A percentile compares a stretch with the other conserved stretches of the same genome.
Conservation (phyloP, 805 yeast genomes). For the Saccharomycopsis sp. region DNA sequence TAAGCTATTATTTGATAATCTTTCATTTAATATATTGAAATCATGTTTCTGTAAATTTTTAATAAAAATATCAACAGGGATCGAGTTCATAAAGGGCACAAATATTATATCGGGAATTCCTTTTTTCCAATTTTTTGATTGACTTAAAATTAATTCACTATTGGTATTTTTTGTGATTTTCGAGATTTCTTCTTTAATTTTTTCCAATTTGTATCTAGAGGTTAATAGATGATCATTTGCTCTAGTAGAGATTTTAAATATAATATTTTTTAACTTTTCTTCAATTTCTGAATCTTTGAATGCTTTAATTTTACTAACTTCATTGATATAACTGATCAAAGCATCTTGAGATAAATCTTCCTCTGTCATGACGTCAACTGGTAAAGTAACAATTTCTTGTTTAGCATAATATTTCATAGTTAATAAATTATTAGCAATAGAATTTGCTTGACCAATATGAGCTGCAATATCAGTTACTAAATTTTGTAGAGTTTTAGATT, state of each 20-base stretch:
- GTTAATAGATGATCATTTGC: conserved; percentile 76
- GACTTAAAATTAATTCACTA: conserved; percentile 23
- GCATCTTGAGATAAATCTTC: conserved; percentile 54
- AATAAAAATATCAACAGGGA: conserved; percentile 57
- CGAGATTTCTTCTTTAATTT: conserved; percentile 29
- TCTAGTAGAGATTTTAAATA: conserved; percentile 58
- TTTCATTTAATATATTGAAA: conserved; percentile 42
- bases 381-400: conserved; percentile 40
- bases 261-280: conserved; percentile 42
- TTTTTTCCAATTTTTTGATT: conserved; percentile 30
- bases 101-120: conserved; percentile 53
- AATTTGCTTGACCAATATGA: conserved; percentile 75
- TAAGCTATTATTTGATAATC: conserved; percentile 17
- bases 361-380: conserved; percentile 47
- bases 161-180: conserved; percentile 22
- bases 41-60: conserved; percentile 49
- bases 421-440: conserved; percentile 53
- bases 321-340: conserved; percentile 35
- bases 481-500: conserved; percentile 33
- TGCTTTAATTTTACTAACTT: conserved; percentile 5
- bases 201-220: conserved; percentile 44
- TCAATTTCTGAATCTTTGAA: conserved; percentile 22
- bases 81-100: conserved; percentile 55
- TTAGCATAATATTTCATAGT: conserved; percentile 50
- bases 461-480: conserved; percentile 53